phyloP scores from a whole-genome alignment of 1,284 basidiomycete genomes.

The Peniophora sp. region DNA sequence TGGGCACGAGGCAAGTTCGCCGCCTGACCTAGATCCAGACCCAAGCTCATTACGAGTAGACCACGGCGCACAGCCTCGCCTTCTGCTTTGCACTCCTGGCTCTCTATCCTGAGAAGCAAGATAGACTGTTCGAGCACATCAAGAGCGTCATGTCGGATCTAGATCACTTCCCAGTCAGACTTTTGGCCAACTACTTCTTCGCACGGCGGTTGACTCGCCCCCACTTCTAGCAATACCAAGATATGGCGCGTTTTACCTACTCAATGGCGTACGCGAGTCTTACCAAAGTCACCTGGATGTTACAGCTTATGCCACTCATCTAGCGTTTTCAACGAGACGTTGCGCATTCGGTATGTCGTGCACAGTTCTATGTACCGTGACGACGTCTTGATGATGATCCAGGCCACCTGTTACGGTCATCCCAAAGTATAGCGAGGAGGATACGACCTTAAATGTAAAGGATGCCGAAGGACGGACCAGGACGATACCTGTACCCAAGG shows the following conservation, averaged over 20 bases:
- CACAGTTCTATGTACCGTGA: background rate
- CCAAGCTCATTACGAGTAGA: constrained; percentile 26
- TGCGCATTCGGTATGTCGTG: constrained; percentile 47
- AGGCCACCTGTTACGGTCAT: constrained; percentile 14
- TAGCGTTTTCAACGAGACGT: constrained; percentile 49
- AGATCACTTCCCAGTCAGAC: constrained; percentile 31
- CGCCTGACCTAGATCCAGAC: background rate
- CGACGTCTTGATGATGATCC: background rate
- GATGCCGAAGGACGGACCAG: background rate
- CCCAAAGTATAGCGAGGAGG: background rate
- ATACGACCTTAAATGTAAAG: background rate
- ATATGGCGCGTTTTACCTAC: constrained; percentile 38
- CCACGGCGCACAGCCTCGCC: constrained; percentile 46
- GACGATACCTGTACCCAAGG: background rate
- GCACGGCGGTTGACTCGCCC: background rate
- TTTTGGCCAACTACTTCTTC: background rate
- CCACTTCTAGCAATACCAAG: constrained; percentile 47
- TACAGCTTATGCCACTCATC: constrained; percentile 7
- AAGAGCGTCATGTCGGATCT: constrained; percentile 29
- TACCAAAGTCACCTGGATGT: background rate
- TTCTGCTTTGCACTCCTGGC: constrained; percentile 47
- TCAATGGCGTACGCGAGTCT: constrained; percentile 34
- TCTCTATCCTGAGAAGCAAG: constrained; percentile 53
- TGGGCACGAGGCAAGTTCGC: constrained; percentile 43
- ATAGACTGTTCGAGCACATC: constrained; percentile 48